Percentiles rank a stretch among this genome's conserved stretches.
Conservation (phyloP, 805 yeast genomes). For the Teunomyces barrocoloradensis region DNA sequence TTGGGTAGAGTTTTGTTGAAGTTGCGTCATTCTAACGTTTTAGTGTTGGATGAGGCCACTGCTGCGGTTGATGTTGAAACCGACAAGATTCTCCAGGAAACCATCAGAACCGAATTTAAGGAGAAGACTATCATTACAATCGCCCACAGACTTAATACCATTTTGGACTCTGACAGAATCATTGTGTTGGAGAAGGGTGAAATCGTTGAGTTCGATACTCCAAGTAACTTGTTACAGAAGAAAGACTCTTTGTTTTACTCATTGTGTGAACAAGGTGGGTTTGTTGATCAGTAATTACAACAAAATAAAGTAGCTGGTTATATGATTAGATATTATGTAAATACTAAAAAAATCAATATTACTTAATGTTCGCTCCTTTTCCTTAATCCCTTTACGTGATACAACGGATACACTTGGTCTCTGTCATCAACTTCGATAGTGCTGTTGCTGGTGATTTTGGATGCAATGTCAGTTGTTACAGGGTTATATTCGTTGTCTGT, state of each 20-base stretch:
- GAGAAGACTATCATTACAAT: slow-evolving; percentile 79
- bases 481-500: slow-evolving; percentile 2
- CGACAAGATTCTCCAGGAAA: slow-evolving; percentile 71
- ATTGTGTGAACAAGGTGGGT: slow-evolving; percentile 80
- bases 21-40: slow-evolving; percentile 48
- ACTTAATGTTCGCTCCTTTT: slow-evolving; percentile 61
- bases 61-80: slow-evolving; percentile 89
- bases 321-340: background rate
- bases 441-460: slow-evolving; percentile 23
- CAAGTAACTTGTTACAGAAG: slow-evolving; percentile 61
- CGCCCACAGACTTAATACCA: slow-evolving; percentile 82
- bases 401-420: slow-evolving; percentile 47
- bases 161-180: slow-evolving; percentile 76
- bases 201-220: slow-evolving; percentile 75
- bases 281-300: slow-evolving; percentile 24
- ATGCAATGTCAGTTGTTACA: slow-evolving; percentile 13
- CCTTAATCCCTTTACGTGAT: slow-evolving; percentile 48
- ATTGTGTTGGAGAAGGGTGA: slow-evolving; percentile 73
- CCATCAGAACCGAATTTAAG: slow-evolving; percentile 71
- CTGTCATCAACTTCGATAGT: slow-evolving; percentile 33
- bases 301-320: background rate
- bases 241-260: slow-evolving; percentile 72
- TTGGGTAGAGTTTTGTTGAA: slow-evolving; percentile 74
- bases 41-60: slow-evolving; percentile 82
- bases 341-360: background rate